Percentiles rank a stretch among this genome's conserved stretches.
Evolutionary conservation across 306 rosid genomes (phyloP).

Genomic region (Senna siamea): DNA sequence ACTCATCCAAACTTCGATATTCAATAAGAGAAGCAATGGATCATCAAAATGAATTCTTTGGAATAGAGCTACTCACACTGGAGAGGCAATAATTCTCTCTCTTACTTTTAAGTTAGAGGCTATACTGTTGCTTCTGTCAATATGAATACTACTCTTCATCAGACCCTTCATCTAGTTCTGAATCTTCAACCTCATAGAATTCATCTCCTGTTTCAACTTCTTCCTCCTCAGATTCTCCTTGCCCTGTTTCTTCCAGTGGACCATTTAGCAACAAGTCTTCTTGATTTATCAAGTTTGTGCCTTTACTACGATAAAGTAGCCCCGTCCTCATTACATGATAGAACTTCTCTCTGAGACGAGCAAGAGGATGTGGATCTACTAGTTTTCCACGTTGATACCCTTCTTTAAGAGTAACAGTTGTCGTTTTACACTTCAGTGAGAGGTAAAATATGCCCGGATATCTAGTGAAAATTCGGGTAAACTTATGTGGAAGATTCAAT

Average conservation of each 20-base stretch:
- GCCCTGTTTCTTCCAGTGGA: constrained; percentile 42
- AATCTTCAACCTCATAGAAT: constrained; percentile 52
- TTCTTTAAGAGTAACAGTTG: constrained; percentile 76
- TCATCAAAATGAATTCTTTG: constrained; percentile 10
- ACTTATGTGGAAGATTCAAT: constrained; percentile 83
- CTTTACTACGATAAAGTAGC: constrained; percentile 70
- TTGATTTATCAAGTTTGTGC: constrained; percentile 47
- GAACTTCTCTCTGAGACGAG: constrained; percentile 66
- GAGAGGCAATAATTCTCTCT: not conserved
- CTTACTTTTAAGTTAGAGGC: constrained; percentile 16
- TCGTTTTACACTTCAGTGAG: constrained; percentile 86
- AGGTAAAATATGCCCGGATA: constrained; percentile 90
- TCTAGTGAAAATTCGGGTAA: constrained; percentile 81
- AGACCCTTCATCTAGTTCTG: constrained; percentile 44
- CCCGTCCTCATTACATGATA: constrained; percentile 89
- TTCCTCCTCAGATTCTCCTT: constrained; percentile 50
- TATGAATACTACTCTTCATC: constrained; percentile 41
- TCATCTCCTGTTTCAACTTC: constrained; percentile 49
- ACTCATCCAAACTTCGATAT: not conserved
- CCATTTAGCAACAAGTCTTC: constrained; percentile 38
- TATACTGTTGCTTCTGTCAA: constrained; percentile 11
- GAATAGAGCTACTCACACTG: constrained; percentile 37
- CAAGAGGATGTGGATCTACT: constrained; percentile 78
- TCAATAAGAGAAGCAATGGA: not conserved
- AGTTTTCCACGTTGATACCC: constrained; percentile 79